Base-by-base conservation (phyloP, 202 grass and related monocot species). In the Miscanthus sacchariflorus region DNA sequence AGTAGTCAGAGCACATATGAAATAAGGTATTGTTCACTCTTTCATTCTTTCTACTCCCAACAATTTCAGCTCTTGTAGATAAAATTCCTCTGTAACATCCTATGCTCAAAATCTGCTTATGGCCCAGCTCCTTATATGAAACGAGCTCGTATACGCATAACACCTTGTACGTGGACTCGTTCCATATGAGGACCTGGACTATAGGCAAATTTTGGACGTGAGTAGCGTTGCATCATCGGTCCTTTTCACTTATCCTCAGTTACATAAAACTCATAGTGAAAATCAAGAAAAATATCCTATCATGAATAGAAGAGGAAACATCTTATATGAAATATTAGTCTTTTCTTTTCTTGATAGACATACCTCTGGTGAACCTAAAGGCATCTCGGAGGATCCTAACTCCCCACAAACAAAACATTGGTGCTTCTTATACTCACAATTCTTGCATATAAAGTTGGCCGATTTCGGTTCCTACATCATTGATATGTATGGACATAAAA, bases 381-480 rank as follows among this genome's bases (percentile, higher is more conserved):
- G 8, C 87, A 84, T 93, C 94, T 65, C 2, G 89, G 88, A 74
- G 83, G 66, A 11, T 86, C 94, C 81, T 4, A 95, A 56, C 67
- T 71, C 77, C 61, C 94, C 89, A 70, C 91, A 95, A 12, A 72
- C 78, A 88, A 93, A 95, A 63, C 94, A 95, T 38, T 93, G 94
- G 68, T 95, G 94, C 56, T 87, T 74, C 81, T 91, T 91, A 58
- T 88, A 81, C 70, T 91, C 65, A 14, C 94, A 95, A 54, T 95
- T 95, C 36, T 95, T 86, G 75, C 94, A 95, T 61, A 61, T 9
- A 61, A 61, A 61, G 2, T 10, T 61, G 9, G 8, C 1, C 2
- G 9, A 23, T 61, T 61, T 9, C 3, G 2, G 1, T 61, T 10
- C 4, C 58, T 23, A 61, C 58, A 61, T 61, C 58, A 23, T 61